Evolutionary conservation across 2,329 filamentous ascomycete species (phyloP).

Genomic region (Paecilomyces formosus): DNA sequence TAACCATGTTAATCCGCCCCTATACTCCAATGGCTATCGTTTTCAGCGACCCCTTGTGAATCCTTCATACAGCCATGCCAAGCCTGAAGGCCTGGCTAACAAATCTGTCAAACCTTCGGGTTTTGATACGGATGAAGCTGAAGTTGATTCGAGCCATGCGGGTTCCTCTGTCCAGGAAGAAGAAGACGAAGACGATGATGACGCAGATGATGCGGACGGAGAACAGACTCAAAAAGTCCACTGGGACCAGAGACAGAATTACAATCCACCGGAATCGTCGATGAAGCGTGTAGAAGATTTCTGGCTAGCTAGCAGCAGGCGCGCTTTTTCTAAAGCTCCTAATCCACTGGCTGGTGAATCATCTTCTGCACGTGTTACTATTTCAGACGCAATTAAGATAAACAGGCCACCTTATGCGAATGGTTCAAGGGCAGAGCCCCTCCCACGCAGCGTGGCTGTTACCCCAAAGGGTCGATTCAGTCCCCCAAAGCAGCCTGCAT

Average conservation of each 20-base stretch:
- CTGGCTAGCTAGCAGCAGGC: constrained; percentile 26
- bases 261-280: constrained; percentile 20
- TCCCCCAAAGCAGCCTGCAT: constrained; percentile 31
- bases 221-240: constrained; percentile 14
- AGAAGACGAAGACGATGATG: constrained; percentile 19
- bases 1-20: constrained; percentile 14
- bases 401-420: constrained; percentile 16
- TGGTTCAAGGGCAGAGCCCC: constrained; percentile 21
- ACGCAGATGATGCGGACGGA: constrained; percentile 13
- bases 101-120: constrained; percentile 27
- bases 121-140: constrained; percentile 28
- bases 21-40: constrained; percentile 11
- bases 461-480: constrained; percentile 33
- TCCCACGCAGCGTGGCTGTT: constrained; percentile 25
- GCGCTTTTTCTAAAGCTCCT: constrained; percentile 13
- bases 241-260: constrained; percentile 20
- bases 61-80: constrained; percentile 20
- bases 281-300: constrained; percentile 32
- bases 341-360: constrained; percentile 11
- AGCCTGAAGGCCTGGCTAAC: constrained; percentile 27
- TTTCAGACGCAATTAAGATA: not conserved
- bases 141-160: constrained; percentile 21
- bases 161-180: constrained; percentile 22
- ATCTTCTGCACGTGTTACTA: constrained; percentile 1
- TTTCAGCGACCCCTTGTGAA: constrained; percentile 8